Evolutionary conservation across 208 protist species (phyloP).

Genomic region (Strigomonas galati): DNA sequence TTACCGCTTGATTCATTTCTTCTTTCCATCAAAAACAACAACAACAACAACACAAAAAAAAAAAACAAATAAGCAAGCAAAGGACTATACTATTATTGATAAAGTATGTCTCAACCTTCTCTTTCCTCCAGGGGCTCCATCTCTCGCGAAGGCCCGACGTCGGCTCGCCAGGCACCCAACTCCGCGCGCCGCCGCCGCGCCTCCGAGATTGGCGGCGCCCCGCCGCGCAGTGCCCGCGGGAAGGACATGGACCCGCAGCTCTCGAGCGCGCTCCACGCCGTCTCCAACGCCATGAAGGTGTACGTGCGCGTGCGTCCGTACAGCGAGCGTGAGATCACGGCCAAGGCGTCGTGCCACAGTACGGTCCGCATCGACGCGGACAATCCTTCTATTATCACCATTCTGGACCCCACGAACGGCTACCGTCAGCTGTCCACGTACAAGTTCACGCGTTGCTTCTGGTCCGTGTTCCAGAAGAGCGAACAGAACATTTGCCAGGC

Average conservation of each 20-base stretch:
- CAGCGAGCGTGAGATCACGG: constrained; percentile 69
- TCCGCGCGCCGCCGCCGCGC: constrained; percentile 16
- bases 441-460: constrained; percentile 75
- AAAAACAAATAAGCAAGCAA: constrained; percentile 19
- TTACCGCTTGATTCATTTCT: background rate
- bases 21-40: background rate
- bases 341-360: constrained; percentile 38
- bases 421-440: constrained; percentile 58
- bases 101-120: background rate
- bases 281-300: constrained; percentile 76
- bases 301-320: constrained; percentile 85
- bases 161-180: background rate
- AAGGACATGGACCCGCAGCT: background rate
- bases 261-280: constrained; percentile 18
- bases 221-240: background rate
- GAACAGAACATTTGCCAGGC: constrained; percentile 17
- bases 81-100: background rate
- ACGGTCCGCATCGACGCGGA: constrained; percentile 70
- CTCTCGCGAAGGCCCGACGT: constrained; percentile 7
- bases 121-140: background rate
- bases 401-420: constrained; percentile 58
- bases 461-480: constrained; percentile 57
- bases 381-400: constrained; percentile 65
- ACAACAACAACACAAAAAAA: constrained; percentile 3
- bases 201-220: constrained; percentile 15